Evolutionary conservation across 2,329 filamentous ascomycete species (phyloP), one percentile per base, ranked within the genome.

Genomic region (Calonectria multiphialidica): DNA sequence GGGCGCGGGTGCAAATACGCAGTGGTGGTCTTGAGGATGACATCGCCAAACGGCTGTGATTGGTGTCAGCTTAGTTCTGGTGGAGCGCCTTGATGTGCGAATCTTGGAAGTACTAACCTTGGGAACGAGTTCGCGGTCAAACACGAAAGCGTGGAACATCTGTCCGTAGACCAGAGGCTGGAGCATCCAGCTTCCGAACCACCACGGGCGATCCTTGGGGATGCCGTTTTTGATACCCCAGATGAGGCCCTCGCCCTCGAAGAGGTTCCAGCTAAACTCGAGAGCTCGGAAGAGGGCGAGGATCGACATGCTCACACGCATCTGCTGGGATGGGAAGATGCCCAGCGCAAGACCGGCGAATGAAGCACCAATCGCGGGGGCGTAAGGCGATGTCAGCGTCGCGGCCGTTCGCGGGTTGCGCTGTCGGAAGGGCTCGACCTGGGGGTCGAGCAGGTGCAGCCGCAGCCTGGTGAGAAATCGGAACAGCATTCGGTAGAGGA

Each of bases 341-440:
- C 94, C 94, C 21, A 98, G 87, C 62, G 94, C 93, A 62, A 98
- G 89, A 3, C 96, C 96, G 1, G 96, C 95, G 59, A 98, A 84
- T 78, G 94, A 95, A 7, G 96, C 96, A 13, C 96, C 97, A n/a
- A 98, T 89, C 2, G 96, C 95, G 1, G 96, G 96, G 1, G 96
- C 94, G 81, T 95, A 93, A 12, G 90, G 89, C 2, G 95, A 98
- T 0, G 95, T 98, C 70, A 99, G 87, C 0, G 94, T 91, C 23
- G 87, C 88, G 0, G 94, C 90, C 15, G 95, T 90, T 21, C 90
- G 90, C 0, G 96, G 96, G 79, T 98, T 98, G 66, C 96, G 93
- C 70, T 89, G 87, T 16, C 95, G 90, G 84, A 98, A 98, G 0
- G 94, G 93, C 67, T 90, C 89, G 1, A 96, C 95, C 69, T 94